Percentiles rank a stretch among this genome's conserved stretches.
phyloP scores from a whole-genome alignment of 768 basidiomycete genomes.

The Leccinum rimulosum region DNA sequence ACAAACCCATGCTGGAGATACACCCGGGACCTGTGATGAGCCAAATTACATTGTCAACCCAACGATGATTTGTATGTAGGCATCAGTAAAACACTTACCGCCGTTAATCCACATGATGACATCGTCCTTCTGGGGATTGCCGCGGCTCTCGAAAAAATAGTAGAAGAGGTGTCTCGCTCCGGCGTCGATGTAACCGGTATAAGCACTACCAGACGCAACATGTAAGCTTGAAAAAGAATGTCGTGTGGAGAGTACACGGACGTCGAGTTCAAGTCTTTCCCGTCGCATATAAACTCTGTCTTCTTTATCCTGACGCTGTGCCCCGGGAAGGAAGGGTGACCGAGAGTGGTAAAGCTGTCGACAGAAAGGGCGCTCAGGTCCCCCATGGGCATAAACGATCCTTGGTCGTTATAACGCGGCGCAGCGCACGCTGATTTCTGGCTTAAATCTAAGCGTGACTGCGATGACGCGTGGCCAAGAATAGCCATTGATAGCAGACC shows the following conservation, averaged over 20 bases:
- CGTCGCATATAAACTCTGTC: constrained; percentile 24
- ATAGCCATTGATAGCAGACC: constrained; percentile 16
- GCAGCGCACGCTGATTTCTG: neutral
- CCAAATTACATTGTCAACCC: too few species aligned
- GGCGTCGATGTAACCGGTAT: constrained; percentile 66
- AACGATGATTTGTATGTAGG: too few species aligned
- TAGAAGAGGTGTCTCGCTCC: constrained; percentile 63
- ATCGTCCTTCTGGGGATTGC: constrained; percentile 51
- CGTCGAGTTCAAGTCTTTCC: constrained; percentile 25
- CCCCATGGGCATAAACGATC: neutral
- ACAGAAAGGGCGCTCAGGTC: constrained; percentile 26
- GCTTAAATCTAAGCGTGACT: constrained; percentile 16
- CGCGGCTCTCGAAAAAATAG: constrained; percentile 63
- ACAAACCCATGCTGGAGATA: too few species aligned
- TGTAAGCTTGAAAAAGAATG: neutral
- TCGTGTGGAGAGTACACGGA: constrained; percentile 9
- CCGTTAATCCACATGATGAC: constrained; percentile 47
- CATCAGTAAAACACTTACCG: too few species aligned
- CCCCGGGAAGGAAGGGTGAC: constrained; percentile 41
- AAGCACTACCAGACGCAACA: constrained; percentile 36
- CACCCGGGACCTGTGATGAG: too few species aligned
- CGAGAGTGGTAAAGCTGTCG: constrained; percentile 34
- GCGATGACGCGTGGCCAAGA: constrained; percentile 17
- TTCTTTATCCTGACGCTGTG: constrained; percentile 41
- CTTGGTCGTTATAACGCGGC: constrained; percentile 4